Conservation (phyloP, 2,329 filamentous ascomycete species). For the Penicillium oxalicum region DNA sequence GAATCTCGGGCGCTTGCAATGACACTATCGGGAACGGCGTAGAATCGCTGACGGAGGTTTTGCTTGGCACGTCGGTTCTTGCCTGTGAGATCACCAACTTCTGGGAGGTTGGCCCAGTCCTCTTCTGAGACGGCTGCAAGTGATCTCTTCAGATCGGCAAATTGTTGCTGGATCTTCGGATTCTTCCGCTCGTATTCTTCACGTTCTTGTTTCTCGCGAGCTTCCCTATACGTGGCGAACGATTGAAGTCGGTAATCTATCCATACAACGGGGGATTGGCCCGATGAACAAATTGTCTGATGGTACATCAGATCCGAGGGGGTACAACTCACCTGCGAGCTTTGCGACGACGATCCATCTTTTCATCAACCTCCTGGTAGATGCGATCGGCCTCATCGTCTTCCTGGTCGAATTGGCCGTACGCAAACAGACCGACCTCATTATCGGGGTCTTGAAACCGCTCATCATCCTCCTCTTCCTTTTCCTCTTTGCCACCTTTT, state of each 20-base stretch:
- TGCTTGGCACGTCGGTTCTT: slow-evolving; percentile 84
- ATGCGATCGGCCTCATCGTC: slow-evolving; percentile 97
- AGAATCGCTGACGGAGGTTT: slow-evolving; percentile 77
- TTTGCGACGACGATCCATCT: slow-evolving; percentile 86
- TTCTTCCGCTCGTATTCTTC: slow-evolving; percentile 97
- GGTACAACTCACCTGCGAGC: slow-evolving; percentile 68
- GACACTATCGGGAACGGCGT: slow-evolving; percentile 94
- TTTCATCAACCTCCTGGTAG: slow-evolving; percentile 92
- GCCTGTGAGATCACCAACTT: slow-evolving; percentile 93
- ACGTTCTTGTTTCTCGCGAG: slow-evolving; percentile 80
- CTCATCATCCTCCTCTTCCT: slow-evolving; percentile 69
- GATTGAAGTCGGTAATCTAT: slow-evolving; percentile 70
- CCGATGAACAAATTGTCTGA: slow-evolving; percentile 60
- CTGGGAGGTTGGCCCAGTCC: slow-evolving; percentile 91
- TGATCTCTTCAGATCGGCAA: slow-evolving; percentile 89
- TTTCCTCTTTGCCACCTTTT: slow-evolving; percentile 55
- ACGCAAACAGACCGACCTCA: slow-evolving; percentile 90
- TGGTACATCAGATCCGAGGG: slow-evolving; percentile 17
- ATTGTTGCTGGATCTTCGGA: slow-evolving; percentile 96
- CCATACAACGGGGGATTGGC: slow-evolving; percentile 53
- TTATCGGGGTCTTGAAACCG: slow-evolving; percentile 96
- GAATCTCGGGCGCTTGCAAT: slow-evolving; percentile 78
- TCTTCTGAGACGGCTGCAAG: slow-evolving; percentile 85
- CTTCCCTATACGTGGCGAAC: slow-evolving; percentile 69
- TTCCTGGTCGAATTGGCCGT: slow-evolving; percentile 92